Percentiles rank a stretch among this genome's conserved stretches.
Conservation (phyloP, 2,329 filamentous ascomycete genomes). For the Fusarium newnesense region DNA sequence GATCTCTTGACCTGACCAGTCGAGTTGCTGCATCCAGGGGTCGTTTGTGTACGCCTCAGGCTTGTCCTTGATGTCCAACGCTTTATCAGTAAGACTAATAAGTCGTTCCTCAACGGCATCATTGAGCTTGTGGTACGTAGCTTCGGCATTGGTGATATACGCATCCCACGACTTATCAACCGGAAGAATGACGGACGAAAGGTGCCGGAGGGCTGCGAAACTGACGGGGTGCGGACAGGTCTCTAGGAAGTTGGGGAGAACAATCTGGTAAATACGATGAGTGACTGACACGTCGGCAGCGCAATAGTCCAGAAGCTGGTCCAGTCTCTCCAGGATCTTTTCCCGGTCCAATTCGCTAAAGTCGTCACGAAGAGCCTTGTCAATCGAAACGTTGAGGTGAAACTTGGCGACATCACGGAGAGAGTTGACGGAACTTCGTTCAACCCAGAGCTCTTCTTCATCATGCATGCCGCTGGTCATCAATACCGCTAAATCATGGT, state of each 20-base stretch:
- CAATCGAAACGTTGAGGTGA: slow-evolving; percentile 89
- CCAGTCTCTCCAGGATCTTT: slow-evolving; percentile 76
- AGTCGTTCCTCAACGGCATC: slow-evolving; percentile 83
- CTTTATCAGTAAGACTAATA: slow-evolving; percentile 77
- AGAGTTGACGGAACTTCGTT: slow-evolving; percentile 93
- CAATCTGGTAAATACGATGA: slow-evolving; percentile 91
- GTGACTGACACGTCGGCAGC: slow-evolving; percentile 94
- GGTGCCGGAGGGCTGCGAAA: slow-evolving; percentile 90
- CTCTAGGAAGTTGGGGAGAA: slow-evolving; percentile 88
- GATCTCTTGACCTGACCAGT: slow-evolving; percentile 94
- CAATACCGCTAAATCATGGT: slow-evolving; percentile 75
- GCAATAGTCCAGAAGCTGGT: slow-evolving; percentile 91
- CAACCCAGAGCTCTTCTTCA: slow-evolving; percentile 96
- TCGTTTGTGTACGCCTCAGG: slow-evolving; percentile 78
- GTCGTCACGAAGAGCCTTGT: slow-evolving; percentile 87
- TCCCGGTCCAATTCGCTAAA: slow-evolving; percentile 84
- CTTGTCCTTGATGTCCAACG: slow-evolving; percentile 77
- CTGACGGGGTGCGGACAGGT: slow-evolving; percentile 97
- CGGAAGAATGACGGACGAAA: slow-evolving; percentile 93
- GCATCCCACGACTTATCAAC: slow-evolving; percentile 88
- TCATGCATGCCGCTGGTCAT: slow-evolving; percentile 80
- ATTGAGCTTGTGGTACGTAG: slow-evolving; percentile 81
- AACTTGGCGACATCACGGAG: slow-evolving; percentile 96
- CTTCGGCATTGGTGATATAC: slow-evolving; percentile 86
- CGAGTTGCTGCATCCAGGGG: slow-evolving; percentile 91